phyloP scores from a whole-genome alignment of 371 early-diverging fungal genomes.

The Coemansia sp. region DNA sequence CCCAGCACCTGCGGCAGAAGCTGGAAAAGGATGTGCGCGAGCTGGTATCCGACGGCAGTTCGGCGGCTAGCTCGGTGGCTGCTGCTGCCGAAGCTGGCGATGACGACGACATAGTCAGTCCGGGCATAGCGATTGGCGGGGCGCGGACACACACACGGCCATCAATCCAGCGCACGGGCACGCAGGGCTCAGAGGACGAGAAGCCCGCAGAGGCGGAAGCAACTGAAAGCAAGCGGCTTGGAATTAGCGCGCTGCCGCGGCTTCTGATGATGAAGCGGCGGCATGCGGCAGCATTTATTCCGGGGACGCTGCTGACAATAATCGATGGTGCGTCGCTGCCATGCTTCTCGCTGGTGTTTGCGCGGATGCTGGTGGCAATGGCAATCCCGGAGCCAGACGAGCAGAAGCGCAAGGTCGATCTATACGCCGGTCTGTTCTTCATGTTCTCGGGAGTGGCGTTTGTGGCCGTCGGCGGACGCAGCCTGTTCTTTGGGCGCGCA shows the following conservation, averaged over 20 bases:
- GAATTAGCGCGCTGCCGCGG: constrained; percentile 14
- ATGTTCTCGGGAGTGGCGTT: constrained; percentile 59
- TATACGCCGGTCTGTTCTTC: constrained; percentile 79
- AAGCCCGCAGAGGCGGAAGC: constrained; percentile 6
- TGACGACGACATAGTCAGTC: background rate
- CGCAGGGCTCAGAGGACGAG: background rate
- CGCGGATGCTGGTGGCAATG: constrained; percentile 55
- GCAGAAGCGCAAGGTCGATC: constrained; percentile 57
- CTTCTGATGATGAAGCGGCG: constrained; percentile 27
- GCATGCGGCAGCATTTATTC: constrained; percentile 26
- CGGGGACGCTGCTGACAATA: constrained; percentile 43
- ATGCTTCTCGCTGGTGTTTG: constrained; percentile 58
- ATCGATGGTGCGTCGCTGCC: constrained; percentile 61
- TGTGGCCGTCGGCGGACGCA: constrained; percentile 54
- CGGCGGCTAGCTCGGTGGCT: background rate
- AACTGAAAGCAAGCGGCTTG: background rate
- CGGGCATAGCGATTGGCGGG: background rate
- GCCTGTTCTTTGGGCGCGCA: constrained; percentile 48
- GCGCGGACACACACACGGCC: background rate
- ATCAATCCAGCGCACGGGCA: constrained; percentile 16
- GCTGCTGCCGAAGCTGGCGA: background rate
- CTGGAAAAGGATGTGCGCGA: constrained; percentile 23
- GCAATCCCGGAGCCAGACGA: constrained; percentile 40
- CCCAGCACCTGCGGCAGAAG: constrained; percentile 46
- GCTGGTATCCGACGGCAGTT: background rate